Base-by-base conservation (phyloP, 495 filamentous ascomycete genomes). In the Penicillium malachiteum region DNA sequence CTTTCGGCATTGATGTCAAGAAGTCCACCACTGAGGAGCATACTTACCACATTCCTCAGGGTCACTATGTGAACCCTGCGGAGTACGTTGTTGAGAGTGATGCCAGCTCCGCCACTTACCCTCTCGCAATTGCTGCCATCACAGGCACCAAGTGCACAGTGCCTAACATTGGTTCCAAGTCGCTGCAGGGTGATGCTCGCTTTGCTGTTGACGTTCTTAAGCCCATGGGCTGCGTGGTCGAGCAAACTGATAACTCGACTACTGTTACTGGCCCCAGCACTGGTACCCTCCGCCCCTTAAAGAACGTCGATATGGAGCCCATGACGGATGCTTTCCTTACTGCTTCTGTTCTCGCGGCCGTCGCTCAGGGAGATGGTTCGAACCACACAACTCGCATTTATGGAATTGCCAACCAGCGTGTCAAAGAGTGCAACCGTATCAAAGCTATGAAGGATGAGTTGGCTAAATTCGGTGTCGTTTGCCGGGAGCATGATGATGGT, bases 241-340 rank as follows among this genome's bases (percentile, higher is more conserved):
- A 88, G 59, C 94, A 97, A 73, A 90, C 87, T 3, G 85, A 84
- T 37, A 81, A 75, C 33, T 96, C 92, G 1, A 99, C 94, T 11
- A 97, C 93, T 2, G 95, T 99, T 12, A 94, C 85, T 40, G 94
- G 94, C 3, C 93, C 93, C n/a, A 72, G 81, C 13, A 74, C 75
- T 52, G 93, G 92, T 18, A 72, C 79, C 5, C 72, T 99, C 40
- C 85, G 85, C 57, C 81, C 86, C 0, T 71, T 91, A 9, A 78
- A 85, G 2, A 83, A 92, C 45, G 85, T 97, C 26, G 92, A 99
- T 64, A 99, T 99, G 94, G 94, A 97, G 66, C 89, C 92, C 13
- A 99, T 99, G 94, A 99, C 94, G 0, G 94, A 99, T 76, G 94
- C 94, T 49, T 99, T 99, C 81, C 77, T 99, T 31, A 95, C 90